These are phyloP conservation scores for Wickerhamiella brachini DNA, from an alignment of 805 yeast genomes.

Conservation along the genomic window DNA sequence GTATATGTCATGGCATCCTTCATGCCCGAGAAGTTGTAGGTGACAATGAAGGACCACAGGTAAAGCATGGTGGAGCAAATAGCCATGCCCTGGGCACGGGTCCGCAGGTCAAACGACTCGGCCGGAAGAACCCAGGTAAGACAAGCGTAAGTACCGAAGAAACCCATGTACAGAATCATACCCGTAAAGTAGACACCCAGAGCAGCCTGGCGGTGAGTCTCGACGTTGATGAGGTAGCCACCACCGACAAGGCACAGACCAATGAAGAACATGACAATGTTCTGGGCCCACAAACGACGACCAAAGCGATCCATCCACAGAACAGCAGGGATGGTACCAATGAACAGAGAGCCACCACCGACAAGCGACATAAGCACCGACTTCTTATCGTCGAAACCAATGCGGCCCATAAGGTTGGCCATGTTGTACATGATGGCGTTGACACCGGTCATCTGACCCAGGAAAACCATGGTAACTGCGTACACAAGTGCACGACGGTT, in stretches of 20 bases:
- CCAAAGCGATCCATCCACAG: conserved; percentile 28
- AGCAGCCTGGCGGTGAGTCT: conserved; percentile 33
- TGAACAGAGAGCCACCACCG: conserved; percentile 48
- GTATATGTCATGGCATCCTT: conserved; percentile 42
- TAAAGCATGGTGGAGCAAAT: conserved; percentile 39
- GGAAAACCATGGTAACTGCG: conserved; percentile 35
- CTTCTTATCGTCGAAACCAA: conserved; percentile 39
- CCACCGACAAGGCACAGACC: conserved; percentile 49
- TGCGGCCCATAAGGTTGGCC: conserved; percentile 40
- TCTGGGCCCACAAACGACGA: conserved; percentile 49
- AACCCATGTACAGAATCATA: conserved; percentile 46
- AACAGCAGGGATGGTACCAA: conserved; percentile 57
- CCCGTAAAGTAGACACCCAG: conserved; percentile 52
- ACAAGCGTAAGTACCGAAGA: conserved; percentile 54
- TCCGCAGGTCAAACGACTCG: conserved; percentile 44
- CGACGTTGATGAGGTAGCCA: conserved; percentile 33
- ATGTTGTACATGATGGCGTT: conserved; percentile 54
- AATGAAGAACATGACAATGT: conserved; percentile 40
- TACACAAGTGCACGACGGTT: conserved; percentile 48
- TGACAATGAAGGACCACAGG: conserved; percentile 49
- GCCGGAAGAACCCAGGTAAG: conserved; percentile 60
- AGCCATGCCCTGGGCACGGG: conserved; percentile 55
- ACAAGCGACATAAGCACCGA: conserved; percentile 56
- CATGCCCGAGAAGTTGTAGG: conserved; percentile 50
- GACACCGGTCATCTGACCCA: conserved; percentile 48